Base-by-base conservation (phyloP, 2,329 filamentous ascomycete species). In the Alternaria sp. region DNA sequence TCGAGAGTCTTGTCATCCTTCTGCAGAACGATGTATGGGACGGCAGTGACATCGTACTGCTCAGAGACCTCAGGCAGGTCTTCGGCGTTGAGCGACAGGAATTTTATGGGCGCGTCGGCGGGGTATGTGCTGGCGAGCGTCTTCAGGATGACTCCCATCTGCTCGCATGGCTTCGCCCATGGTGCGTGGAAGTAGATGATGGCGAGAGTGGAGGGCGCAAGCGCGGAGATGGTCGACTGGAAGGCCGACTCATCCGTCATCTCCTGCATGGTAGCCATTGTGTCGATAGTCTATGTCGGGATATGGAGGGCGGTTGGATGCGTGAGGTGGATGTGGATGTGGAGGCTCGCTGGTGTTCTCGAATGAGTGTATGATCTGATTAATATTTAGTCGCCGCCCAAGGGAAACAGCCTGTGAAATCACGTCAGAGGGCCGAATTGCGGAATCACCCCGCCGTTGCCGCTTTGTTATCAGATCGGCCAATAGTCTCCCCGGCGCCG, bases 171-270 rank as follows among this genome's bases (percentile, higher is more conserved):
- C 61, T 93, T 93, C 30, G 95, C 95, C 95, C 95, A 99, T 67
- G 94, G 91, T 20, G 95, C 93, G 79, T 98, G 91, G 85, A 99
- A 99, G 78, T 94, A 97, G 75, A 96, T 88, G 74, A 97, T 85
- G 64, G 94, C 85, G 61, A 97, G 87, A 16, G 91, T 88, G 16
- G 89, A 86, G 2, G 89, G 75, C 11, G 91, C 87, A 14, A 94
- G n/a, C 88, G 78, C 28, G 89, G 85, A 83, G 64, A 92, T 83
- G 75, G 91, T 85, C 67, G 87, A 81, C 67, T 89, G 84, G 88
- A 95, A 97, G 71, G 89, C 88, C 68, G 85, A 82, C 72, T 93
- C 88, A 70, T 86, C 88, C 70, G 88, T 86, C 80, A 97, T 90
- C 74, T 96, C 91, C 66, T 86, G 87, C 74, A 97, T 87, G 60